Percentiles rank a stretch among this genome's conserved stretches.
These are phyloP conservation scores for Leccinum subrobustum DNA, from an alignment of 1,284 basidiomycete genomes.

Conservation along the genomic window DNA sequence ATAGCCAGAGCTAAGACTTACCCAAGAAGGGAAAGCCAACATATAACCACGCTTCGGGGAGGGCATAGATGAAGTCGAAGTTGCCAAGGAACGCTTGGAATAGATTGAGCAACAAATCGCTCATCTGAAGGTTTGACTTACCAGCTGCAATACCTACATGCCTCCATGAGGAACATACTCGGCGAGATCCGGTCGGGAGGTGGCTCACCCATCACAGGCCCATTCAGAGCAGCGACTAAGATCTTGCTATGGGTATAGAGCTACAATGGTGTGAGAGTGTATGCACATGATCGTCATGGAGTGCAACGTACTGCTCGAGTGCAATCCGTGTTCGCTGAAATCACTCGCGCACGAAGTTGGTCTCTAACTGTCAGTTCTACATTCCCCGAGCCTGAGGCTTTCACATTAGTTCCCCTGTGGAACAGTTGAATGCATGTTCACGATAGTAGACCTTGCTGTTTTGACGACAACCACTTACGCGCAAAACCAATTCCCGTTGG, in stretches of 20 bases:
- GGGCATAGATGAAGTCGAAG: conserved; percentile 72
- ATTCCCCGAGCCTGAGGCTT: conserved; percentile 11
- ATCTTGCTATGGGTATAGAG: conserved; percentile 65
- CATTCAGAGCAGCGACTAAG: conserved; percentile 65
- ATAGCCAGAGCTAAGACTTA: conserved; percentile 27
- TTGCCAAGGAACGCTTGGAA: conserved; percentile 61
- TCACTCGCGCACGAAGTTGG: conserved; percentile 42
- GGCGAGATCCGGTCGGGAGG: not conserved
- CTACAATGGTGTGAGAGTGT: conserved; percentile 34
- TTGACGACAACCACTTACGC: conserved; percentile 45
- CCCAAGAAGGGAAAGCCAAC: conserved; percentile 71
- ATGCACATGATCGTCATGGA: not conserved
- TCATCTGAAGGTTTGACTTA: conserved; percentile 21
- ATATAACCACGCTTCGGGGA: conserved; percentile 60
- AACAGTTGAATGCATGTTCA: not conserved
- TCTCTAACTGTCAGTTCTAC: conserved; percentile 40
- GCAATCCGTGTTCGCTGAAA: conserved; percentile 55
- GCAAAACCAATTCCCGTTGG: conserved; percentile 70
- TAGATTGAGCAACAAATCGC: not conserved
- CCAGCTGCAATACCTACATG: conserved; percentile 64
- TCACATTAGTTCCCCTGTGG: conserved; percentile 56
- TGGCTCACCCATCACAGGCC: conserved; percentile 63
- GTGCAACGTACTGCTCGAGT: conserved; percentile 52
- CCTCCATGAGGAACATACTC: conserved; percentile 6
- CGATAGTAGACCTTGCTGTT: not conserved